phyloP scores from a whole-genome alignment of 352 stramenopile genomes.

The Globisporangium alternatum region DNA sequence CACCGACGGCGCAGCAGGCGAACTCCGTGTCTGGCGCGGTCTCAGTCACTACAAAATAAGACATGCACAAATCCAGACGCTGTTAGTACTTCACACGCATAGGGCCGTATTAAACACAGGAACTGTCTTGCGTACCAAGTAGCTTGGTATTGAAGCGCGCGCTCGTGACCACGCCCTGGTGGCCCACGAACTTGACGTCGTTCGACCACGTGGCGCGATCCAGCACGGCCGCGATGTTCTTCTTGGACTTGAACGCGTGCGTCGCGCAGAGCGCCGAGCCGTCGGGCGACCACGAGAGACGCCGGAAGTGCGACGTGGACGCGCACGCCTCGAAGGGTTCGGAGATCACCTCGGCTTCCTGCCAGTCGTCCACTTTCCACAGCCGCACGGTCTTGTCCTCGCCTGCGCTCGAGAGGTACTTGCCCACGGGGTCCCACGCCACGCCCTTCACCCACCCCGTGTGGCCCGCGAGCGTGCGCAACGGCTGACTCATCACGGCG shows the following conservation, averaged over 20 bases:
- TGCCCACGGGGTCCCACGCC: constrained; percentile 84
- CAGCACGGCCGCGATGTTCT: constrained; percentile 78
- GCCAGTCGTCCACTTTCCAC: constrained; percentile 81
- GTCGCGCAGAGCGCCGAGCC: constrained; percentile 77
- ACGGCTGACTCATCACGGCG: constrained; percentile 74
- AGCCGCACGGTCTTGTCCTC: constrained; percentile 86
- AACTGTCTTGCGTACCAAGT: constrained; percentile 29
- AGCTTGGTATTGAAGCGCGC: constrained; percentile 84
- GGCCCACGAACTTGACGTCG: constrained; percentile 85
- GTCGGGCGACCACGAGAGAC: constrained; percentile 82
- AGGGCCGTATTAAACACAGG: not conserved
- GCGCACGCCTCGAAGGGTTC: constrained; percentile 78
- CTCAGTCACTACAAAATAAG: constrained; percentile 35
- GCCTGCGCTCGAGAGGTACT: constrained; percentile 85
- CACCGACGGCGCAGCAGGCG: constrained; percentile 79
- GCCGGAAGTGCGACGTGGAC: constrained; percentile 80
- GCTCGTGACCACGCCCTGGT: constrained; percentile 74
- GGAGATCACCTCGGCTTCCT: constrained; percentile 55
- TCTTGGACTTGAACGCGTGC: constrained; percentile 86
- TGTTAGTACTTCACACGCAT: not conserved
- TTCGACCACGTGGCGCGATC: constrained; percentile 78
- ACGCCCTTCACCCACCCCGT: constrained; percentile 88
- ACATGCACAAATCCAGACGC: not conserved
- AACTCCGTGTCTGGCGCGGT: constrained; percentile 72
- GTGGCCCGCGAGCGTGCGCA: constrained; percentile 75